Base-by-base conservation (phyloP, 352 stramenopile genomes). In the Vaucheria bursata region DNA sequence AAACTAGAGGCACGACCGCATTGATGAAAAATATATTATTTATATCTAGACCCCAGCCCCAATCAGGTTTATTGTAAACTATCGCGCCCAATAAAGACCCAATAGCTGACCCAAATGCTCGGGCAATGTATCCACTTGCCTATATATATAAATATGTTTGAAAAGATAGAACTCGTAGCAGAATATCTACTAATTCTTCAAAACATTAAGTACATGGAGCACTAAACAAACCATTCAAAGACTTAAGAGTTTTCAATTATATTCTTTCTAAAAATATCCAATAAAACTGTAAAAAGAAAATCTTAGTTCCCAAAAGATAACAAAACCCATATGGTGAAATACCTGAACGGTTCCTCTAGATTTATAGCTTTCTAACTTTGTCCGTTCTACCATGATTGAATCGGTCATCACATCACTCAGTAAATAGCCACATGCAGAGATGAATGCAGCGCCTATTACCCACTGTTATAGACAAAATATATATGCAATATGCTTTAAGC, bases 381-480 rank as follows among this genome's bases (percentile, higher is more conserved):
- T 79, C 32, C 84, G 45, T 69, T 89, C 85, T 2, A 89, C 86
- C 25, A 88, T 85, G 29, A 89, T 86, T 0, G 85, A 81, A 79
- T 89, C 86, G 7, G 81, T 85, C 86, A 89, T 89, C 34, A 89
- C 86, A 72, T 89, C 86, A 36, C 83, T 84, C 45, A 87, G 59
- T 52, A 89, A 85, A 59, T 88, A 86, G 25, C 83, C 85, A 29
- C 79, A 78, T 1, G 84, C 85, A 50, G 80, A 78, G 0, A 87
- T 12, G 73, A 88, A 89, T 1, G 84, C 79, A 8, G 85, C 66
- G 5, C 67, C 39, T 7, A 84, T 64, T 12, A 84, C 53, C 53
- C 53, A 68, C 53, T 68, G 53, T 34, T 37, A n/a, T n/a, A n/a
- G n/a, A n/a, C n/a, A n/a, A n/a, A n/a, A n/a, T n/a, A n/a, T n/a